Evolutionary conservation across 2,329 filamentous ascomycete genomes (phyloP), one percentile per base, ranked within the genome.

Genomic region (Pyrenochaeta sp.): DNA sequence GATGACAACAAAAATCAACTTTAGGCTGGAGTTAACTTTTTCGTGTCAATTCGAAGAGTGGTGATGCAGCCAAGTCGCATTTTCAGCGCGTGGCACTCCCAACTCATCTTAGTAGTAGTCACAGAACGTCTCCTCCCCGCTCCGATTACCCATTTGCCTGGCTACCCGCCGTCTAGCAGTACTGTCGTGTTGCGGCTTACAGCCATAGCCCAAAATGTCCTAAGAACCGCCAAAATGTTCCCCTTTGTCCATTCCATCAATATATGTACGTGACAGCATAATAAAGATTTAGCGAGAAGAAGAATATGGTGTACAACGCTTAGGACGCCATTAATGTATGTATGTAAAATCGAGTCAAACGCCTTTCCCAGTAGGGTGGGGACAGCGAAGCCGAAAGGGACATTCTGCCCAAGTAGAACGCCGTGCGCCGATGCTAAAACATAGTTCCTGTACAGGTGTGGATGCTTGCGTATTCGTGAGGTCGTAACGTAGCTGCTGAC

Each of bases 261-360:
- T 70, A 72, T 71, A 72, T 71, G 47, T 73, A 73, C 68, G 64
- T 71, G 58, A 66, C 59, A 67, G 61, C 66, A 67, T 65, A 52
- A 58, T 37, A 59, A 55, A 61, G 60, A 43, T 50, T 44, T 47
- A 59, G 37, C 30, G 27, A 56, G 48, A 60, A 61, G 44, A 58
- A 61, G 36, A 62, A 68, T 69, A 53, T 53, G 47, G 46, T 63
- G 61, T 71, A 71, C 56, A 68, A 59, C 28, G 56, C 47, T 59
- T 49, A 34, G 53, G 59, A 55, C 56, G 61, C 61, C 52, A 68
- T 59, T 69, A 68, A 53, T 40, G 54, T 47, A 59, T 55, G 52
- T 55, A 53, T 58, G 54, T 44, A 30, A 25, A 48, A 47, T 58
- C 42, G 55, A 59, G 50, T 10, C 54, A 39, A 48, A 46, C 55